These are phyloP conservation scores for Backusella psychrophila DNA, from an alignment of 192 early-diverging fungal species.

Conservation along the genomic window DNA sequence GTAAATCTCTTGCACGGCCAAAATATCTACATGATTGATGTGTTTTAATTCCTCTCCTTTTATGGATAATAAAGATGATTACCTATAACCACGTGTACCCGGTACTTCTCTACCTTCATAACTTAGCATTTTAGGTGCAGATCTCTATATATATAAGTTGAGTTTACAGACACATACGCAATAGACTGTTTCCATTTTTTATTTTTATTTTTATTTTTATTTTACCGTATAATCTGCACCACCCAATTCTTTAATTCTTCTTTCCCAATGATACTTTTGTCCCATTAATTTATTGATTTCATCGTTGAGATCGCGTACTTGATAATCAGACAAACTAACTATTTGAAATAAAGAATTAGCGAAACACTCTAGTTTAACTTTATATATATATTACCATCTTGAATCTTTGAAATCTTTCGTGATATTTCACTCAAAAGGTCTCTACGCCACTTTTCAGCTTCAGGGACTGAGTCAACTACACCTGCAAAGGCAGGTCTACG, in stretches of 20 bases:
- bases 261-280: slow-evolving; percentile 92
- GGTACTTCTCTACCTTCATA: slow-evolving; percentile 87
- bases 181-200: not conserved
- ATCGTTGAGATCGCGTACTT: slow-evolving; percentile 94
- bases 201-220: not conserved
- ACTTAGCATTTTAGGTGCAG: slow-evolving; percentile 77
- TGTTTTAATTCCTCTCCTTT: not conserved
- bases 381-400: slow-evolving; percentile 66
- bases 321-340: slow-evolving; percentile 85
- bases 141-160: slow-evolving; percentile 46
- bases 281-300: slow-evolving; percentile 93
- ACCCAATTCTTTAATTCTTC: slow-evolving; percentile 86
- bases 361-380: not conserved
- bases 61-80: not conserved
- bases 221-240: slow-evolving; percentile 86
- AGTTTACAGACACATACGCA: not conserved
- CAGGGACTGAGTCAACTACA: slow-evolving; percentile 63
- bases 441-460: slow-evolving; percentile 90
- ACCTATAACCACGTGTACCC: slow-evolving; percentile 90
- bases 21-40: slow-evolving; percentile 62
- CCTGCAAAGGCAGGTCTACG: slow-evolving; percentile 77
- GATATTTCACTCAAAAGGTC: slow-evolving; percentile 90
- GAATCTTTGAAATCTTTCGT: slow-evolving; percentile 83
- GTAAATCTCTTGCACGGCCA: slow-evolving; percentile 92
- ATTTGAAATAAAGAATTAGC: not conserved